Conservation (phyloP, 495 filamentous ascomycete species). For the Aspergillus baeticus region DNA sequence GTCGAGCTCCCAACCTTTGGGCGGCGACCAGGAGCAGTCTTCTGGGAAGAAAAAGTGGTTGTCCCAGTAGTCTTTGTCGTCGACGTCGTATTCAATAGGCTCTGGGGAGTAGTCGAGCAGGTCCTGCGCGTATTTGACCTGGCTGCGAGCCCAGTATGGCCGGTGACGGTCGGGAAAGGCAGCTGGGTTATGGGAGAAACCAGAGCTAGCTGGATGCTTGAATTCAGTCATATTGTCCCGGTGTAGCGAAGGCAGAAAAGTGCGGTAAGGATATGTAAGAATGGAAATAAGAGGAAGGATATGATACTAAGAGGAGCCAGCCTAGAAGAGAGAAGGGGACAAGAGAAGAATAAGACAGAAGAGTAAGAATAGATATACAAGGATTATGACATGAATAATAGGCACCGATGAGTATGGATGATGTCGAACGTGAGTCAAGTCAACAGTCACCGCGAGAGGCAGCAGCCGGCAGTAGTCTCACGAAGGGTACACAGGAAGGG, state of each 20-base stretch:
- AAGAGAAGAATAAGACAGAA: not conserved
- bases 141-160: conserved; percentile 44
- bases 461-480: conserved; percentile 6
- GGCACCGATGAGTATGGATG: not conserved
- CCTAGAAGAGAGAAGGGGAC: not conserved
- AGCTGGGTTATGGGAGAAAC: conserved; percentile 10
- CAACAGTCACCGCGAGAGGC: not conserved
- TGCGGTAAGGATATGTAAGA: not conserved
- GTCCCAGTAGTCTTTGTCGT: conserved; percentile 47
- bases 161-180: conserved; percentile 18
- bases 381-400: not conserved
- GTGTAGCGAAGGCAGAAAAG: not conserved
- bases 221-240: conserved; percentile 27
- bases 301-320: not conserved
- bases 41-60: conserved; percentile 51
- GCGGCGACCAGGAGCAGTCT: conserved; percentile 46
- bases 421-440: conserved; percentile 1
- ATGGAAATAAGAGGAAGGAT: not conserved
- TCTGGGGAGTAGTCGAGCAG: conserved; percentile 41
- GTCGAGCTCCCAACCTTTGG: conserved; percentile 28
- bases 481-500: conserved; percentile 15
- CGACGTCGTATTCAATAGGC: conserved; percentile 47
- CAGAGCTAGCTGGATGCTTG: conserved; percentile 22
- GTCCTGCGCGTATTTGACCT: conserved; percentile 39
- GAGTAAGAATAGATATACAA: conserved; percentile 4